phyloP scores from a whole-genome alignment of 371 early-diverging fungal species.

The Lichtheimia ornata region DNA sequence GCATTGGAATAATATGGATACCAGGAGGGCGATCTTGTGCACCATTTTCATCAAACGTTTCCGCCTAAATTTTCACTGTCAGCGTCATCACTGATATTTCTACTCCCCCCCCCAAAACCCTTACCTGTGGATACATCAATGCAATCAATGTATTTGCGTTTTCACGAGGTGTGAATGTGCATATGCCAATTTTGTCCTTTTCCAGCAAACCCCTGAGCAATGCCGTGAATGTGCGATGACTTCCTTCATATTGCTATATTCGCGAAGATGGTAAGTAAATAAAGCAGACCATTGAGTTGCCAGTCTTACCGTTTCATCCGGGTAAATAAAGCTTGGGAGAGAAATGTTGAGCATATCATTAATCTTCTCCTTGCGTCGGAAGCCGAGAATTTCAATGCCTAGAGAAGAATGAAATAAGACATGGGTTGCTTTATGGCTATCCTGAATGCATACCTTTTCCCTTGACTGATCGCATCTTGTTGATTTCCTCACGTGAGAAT shows the following conservation, averaged over 20 bases:
- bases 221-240: slow-evolving; percentile 66
- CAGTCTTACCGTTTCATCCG: slow-evolving; percentile 66
- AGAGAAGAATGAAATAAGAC: slow-evolving; percentile 9
- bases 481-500: slow-evolving; percentile 63
- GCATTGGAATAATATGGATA: slow-evolving; percentile 59
- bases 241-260: slow-evolving; percentile 56
- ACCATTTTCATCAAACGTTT: slow-evolving; percentile 32
- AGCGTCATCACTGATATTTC: not conserved
- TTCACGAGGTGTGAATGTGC: slow-evolving; percentile 55
- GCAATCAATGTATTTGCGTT: slow-evolving; percentile 57
- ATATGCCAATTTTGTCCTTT: slow-evolving; percentile 60
- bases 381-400: slow-evolving; percentile 70
- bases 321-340: slow-evolving; percentile 72
- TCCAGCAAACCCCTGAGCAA: slow-evolving; percentile 55
- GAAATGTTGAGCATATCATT: slow-evolving; percentile 57
- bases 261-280: not conserved
- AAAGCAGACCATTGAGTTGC: not conserved
- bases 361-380: slow-evolving; percentile 45
- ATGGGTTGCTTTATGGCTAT: not conserved
- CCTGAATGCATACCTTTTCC: no score
- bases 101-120: not conserved
- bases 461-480: slow-evolving; percentile 36
- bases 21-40: slow-evolving; percentile 57
- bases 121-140: slow-evolving; percentile 68
- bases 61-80: slow-evolving; percentile 12